Conservation (phyloP, 2,329 filamentous ascomycete species). For the Zasmidium angulare region DNA sequence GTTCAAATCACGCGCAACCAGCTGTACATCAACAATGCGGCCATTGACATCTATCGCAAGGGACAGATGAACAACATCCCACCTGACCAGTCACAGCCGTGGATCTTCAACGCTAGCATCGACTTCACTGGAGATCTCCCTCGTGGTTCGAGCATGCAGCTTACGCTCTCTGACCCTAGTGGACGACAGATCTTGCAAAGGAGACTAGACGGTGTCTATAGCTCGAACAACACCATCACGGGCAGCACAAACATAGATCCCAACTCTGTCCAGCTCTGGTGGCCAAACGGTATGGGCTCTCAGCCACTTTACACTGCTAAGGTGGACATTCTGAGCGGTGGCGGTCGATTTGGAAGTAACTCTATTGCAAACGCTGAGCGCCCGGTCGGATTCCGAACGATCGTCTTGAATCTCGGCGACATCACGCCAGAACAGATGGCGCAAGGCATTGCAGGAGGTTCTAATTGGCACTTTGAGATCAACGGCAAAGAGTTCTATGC, state of each 20-base stretch:
- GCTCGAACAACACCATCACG: constrained; percentile 46
- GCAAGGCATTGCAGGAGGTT: constrained; percentile 54
- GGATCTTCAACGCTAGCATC: constrained; percentile 61
- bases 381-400: constrained; percentile 60
- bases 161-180: constrained; percentile 49
- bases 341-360: not conserved
- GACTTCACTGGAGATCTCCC: constrained; percentile 55
- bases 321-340: constrained; percentile 42
- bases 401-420: constrained; percentile 56
- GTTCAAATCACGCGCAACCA: not conserved
- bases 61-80: constrained; percentile 3
- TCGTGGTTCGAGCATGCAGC: constrained; percentile 42
- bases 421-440: constrained; percentile 55
- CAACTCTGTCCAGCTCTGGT: constrained; percentile 56
- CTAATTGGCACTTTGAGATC: constrained; percentile 64
- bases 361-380: constrained; percentile 42
- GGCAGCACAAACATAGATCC: constrained; percentile 48
- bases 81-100: constrained; percentile 35
- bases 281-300: constrained; percentile 56
- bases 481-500: constrained; percentile 64
- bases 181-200: constrained; percentile 40
- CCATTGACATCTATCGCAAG: constrained; percentile 1
- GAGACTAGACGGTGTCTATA: constrained; percentile 41
- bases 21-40: constrained; percentile 1
- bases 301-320: constrained; percentile 59